phyloP scores from a whole-genome alignment of 2,329 filamentous ascomycete species.

The Alternaria hordeiaustralica region DNA sequence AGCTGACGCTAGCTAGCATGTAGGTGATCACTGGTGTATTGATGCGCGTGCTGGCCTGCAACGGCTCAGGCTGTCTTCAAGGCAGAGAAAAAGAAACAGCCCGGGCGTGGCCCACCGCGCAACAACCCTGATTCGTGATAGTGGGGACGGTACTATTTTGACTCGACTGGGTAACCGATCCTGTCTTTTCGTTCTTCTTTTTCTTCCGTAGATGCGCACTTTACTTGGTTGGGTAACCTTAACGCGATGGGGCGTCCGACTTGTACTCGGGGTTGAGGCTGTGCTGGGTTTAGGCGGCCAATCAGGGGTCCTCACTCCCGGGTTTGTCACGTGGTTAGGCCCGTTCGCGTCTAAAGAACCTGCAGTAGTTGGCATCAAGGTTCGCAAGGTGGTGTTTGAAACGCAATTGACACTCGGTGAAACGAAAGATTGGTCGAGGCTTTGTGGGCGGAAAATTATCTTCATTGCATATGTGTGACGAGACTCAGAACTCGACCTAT shows the following conservation, averaged over 20 bases:
- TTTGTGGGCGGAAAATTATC: background rate
- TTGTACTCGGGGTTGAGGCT: constrained; percentile 13
- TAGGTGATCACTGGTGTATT: background rate
- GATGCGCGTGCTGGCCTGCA: background rate
- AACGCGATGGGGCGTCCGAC: constrained; percentile 2
- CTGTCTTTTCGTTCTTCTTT: background rate
- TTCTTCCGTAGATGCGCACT: background rate
- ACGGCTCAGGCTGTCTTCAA: constrained; percentile 13
- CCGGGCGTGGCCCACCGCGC: background rate
- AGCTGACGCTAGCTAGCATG: background rate
- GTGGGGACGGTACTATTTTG: background rate
- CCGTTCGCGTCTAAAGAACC: background rate
- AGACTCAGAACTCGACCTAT: background rate
- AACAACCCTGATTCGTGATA: background rate
- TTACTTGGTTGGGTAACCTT: background rate
- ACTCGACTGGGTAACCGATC: background rate
- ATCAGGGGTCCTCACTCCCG: background rate
- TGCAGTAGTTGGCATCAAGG: background rate
- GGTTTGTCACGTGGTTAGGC: background rate
- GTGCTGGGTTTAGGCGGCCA: constrained; percentile 3
- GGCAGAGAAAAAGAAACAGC: constrained; percentile 8
- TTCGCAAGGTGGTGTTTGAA: background rate
- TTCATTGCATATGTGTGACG: background rate
- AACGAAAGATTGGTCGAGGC: background rate
- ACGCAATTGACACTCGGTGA: background rate